Base-by-base conservation (phyloP, 2,329 filamentous ascomycete genomes). In the Fusarium heterosporum region DNA sequence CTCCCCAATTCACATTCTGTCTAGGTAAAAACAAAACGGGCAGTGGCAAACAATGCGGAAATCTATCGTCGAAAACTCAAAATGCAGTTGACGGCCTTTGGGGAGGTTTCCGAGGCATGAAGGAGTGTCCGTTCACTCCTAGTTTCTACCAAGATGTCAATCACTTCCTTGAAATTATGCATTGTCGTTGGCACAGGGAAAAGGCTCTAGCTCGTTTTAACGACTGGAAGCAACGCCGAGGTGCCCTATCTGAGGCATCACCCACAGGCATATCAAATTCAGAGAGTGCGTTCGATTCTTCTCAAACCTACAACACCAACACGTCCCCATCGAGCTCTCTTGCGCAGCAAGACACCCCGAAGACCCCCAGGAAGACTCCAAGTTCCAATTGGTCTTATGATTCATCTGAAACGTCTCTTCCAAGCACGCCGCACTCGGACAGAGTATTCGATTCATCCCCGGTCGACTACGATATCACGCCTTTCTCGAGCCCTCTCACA, bases 281-380 rank as follows among this genome's bases (percentile, higher is more conserved):
- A 40, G 26, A 48, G 16, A 50, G 42, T 16, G n/a, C 43, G 10
- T 47, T 61, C n/a, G 64, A 68, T 10, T 42, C 34, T 36, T 36
- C 40, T 29, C 40, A 49, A 14, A 16, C 25, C 13, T 22, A 13
- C n/a, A 47, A 16, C 16, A 40, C 64, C 4, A 12, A 8, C 8
- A 46, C 54, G 13, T 59, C 54, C n/a, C 34, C 42, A 17, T 60
- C 64, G 4, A 57, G 47, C 9, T 64, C 50, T 38, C 40, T 53
- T 13, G 6, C 34, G 1, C 19, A 34, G 26, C 14, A 46, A 4
- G 39, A 43, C 11, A 45, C 40, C 14, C 36, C 29, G 2, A 26
- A 13, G 36, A 55, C 39, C 10, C 40, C 9, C n/a, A 9, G 34
- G n/a, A 36, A 17, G 34, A 8, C 8, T 36, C 2, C 8, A 4